phyloP scores from a whole-genome alignment of 805 yeast genomes.

The Candida germanica region DNA sequence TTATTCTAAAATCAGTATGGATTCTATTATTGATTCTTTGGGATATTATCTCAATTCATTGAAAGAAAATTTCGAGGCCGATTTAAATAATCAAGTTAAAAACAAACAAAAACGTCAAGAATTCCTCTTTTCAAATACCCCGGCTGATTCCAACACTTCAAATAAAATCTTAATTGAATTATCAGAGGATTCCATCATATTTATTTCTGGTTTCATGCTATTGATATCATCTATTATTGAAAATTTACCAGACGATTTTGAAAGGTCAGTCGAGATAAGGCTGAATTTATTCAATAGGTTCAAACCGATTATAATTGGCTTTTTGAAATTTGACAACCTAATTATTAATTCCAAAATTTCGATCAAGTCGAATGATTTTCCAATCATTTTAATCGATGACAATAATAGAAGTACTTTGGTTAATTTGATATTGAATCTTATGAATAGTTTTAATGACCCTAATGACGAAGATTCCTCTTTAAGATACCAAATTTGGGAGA shows the following conservation, averaged over 20 bases:
- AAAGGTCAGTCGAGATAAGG: slow-evolving; percentile 24
- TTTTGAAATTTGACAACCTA: slow-evolving; percentile 40
- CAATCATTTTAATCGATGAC: slow-evolving; percentile 27
- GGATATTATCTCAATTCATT: slow-evolving; percentile 50
- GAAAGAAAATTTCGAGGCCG: slow-evolving; percentile 35
- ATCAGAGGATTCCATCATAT: slow-evolving; percentile 76
- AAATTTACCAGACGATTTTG: slow-evolving; percentile 22
- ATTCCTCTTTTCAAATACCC: slow-evolving; percentile 20
- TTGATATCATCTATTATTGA: slow-evolving; percentile 45
- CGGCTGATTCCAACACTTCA: slow-evolving; percentile 20
- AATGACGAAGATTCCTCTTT: slow-evolving; percentile 32
- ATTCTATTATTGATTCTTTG: slow-evolving; percentile 50
- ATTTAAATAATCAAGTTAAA: slow-evolving; percentile 26
- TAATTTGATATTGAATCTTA: slow-evolving; percentile 46
- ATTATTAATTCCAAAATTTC: slow-evolving; percentile 17
- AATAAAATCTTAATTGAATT: slow-evolving; percentile 48
- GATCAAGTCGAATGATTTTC: slow-evolving; percentile 15
- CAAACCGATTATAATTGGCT: slow-evolving; percentile 30
- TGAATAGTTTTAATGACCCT: slow-evolving; percentile 44
- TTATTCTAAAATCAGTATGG: slow-evolving; percentile 52
- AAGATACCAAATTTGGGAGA: slow-evolving; percentile 60
- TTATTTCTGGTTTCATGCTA: slow-evolving; percentile 70
- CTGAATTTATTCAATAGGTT: slow-evolving; percentile 30
- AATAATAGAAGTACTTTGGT: slow-evolving; percentile 34
- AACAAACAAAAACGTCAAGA: slow-evolving; percentile 35